phyloP scores from a whole-genome alignment of 192 early-diverging fungal genomes.

The Podila verticillata region DNA sequence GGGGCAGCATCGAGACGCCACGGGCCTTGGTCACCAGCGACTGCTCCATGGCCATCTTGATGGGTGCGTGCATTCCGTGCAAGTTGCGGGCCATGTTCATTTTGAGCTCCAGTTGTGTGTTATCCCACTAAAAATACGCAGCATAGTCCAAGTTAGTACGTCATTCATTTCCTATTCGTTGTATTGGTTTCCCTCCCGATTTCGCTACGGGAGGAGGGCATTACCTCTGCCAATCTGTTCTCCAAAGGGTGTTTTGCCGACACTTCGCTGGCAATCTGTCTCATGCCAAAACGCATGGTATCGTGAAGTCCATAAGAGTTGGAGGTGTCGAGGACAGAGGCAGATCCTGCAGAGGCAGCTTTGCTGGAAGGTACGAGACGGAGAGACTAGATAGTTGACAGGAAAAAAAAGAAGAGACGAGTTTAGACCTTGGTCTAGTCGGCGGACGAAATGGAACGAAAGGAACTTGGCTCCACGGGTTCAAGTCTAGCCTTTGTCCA shows the following conservation, averaged over 20 bases:
- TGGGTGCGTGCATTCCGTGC: conserved; percentile 92
- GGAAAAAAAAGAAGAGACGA: not conserved
- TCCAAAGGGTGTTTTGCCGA: conserved; percentile 83
- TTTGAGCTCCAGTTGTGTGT: conserved; percentile 84
- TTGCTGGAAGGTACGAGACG: conserved; percentile 48
- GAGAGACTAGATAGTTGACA: conserved; percentile 30
- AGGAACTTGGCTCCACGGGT: too few species aligned
- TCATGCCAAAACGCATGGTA: conserved; percentile 79
- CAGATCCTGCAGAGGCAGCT: conserved; percentile 29
- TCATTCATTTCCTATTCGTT: too few species aligned
- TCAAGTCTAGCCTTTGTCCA: too few species aligned
- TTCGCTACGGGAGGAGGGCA: too few species aligned
- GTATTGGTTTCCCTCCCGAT: not conserved
- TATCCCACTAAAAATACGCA: conserved; percentile 71
- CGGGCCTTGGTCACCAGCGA: conserved; percentile 67
- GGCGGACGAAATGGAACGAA: too few species aligned
- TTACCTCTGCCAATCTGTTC: conserved; percentile 73
- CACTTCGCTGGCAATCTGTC: conserved; percentile 70
- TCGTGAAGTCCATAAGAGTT: conserved; percentile 84
- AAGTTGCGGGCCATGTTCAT: conserved; percentile 80
- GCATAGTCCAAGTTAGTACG: too few species aligned
- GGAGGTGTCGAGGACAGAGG: conserved; percentile 51
- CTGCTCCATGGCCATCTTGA: conserved; percentile 93
- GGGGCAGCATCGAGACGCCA: conserved; percentile 63
- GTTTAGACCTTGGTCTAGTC: too few species aligned